Conservation (phyloP, 805 yeast genomes). For the Cyberlindnera meyerae region DNA sequence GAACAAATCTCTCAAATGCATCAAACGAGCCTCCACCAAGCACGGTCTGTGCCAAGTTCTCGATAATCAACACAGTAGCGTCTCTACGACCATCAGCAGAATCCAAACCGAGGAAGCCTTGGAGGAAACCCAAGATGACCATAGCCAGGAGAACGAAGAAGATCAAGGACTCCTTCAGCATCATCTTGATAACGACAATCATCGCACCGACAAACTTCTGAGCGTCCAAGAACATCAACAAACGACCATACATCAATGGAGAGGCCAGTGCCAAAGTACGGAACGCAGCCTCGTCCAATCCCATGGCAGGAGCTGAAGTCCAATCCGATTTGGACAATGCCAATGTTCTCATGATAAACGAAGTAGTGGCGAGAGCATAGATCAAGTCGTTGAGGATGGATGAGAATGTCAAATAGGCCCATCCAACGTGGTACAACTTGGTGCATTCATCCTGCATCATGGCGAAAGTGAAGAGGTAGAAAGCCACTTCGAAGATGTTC, state of each 20-base stretch:
- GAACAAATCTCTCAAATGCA: slow-evolving; percentile 66
- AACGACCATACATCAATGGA: slow-evolving; percentile 82
- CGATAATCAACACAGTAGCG: slow-evolving; percentile 58
- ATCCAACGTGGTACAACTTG: slow-evolving; percentile 75
- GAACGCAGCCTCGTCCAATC: slow-evolving; percentile 55
- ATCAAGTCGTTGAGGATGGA: slow-evolving; percentile 70
- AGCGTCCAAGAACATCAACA: slow-evolving; percentile 72
- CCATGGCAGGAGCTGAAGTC: slow-evolving; percentile 19
- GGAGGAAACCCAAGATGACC: slow-evolving; percentile 75
- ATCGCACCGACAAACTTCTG: slow-evolving; percentile 81
- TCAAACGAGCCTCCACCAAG: slow-evolving; percentile 71
- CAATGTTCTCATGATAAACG: slow-evolving; percentile 50
- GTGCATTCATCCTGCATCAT: slow-evolving; percentile 60
- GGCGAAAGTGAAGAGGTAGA: slow-evolving; percentile 64
- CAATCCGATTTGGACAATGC: slow-evolving; percentile 28
- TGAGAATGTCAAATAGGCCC: slow-evolving; percentile 69
- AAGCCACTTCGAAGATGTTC: slow-evolving; percentile 47
- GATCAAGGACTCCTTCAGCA: slow-evolving; percentile 83
- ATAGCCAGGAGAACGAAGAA: slow-evolving; percentile 71
- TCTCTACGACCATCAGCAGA: slow-evolving; percentile 82
- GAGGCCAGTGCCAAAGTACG: slow-evolving; percentile 74
- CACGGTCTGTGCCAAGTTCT: slow-evolving; percentile 64
- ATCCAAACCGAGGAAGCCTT: slow-evolving; percentile 83
- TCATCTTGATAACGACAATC: slow-evolving; percentile 77
- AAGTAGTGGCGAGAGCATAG: slow-evolving; percentile 48